phyloP scores from a whole-genome alignment of 1,284 basidiomycete species.

The Marasmius oreades region DNA sequence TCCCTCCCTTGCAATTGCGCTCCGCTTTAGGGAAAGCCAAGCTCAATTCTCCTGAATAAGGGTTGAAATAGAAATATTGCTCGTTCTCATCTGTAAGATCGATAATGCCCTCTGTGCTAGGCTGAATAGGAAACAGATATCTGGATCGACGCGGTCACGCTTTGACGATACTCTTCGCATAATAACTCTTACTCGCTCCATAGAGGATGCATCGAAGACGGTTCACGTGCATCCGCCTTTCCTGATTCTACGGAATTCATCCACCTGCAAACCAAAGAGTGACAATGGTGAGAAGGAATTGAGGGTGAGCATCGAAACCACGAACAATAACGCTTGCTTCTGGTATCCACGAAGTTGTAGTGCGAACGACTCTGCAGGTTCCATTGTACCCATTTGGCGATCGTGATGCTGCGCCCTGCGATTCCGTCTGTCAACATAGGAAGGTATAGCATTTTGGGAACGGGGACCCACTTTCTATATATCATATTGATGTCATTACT shows the following conservation, averaged over 20 bases:
- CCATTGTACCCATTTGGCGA: slow-evolving; percentile 73
- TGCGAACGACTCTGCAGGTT: slow-evolving; percentile 78
- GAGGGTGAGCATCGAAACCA: slow-evolving; percentile 3
- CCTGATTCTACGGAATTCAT: slow-evolving; percentile 88
- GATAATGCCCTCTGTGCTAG: slow-evolving; percentile 47
- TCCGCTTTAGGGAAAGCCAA: slow-evolving; percentile 84
- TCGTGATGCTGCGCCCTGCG: slow-evolving; percentile 85
- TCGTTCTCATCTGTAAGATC: slow-evolving; percentile 68
- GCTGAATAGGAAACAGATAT: slow-evolving; percentile 65
- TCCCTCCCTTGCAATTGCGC: slow-evolving; percentile 79
- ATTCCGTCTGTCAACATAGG: background rate
- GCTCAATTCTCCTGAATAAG: slow-evolving; percentile 93
- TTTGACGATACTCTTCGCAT: slow-evolving; percentile 5
- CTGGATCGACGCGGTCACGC: slow-evolving; percentile 32
- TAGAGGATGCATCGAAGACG: slow-evolving; percentile 83
- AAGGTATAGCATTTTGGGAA: background rate
- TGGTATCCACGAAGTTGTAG: slow-evolving; percentile 87
- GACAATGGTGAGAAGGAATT: background rate
- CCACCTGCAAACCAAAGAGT: slow-evolving; percentile 56
- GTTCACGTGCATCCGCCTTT: slow-evolving; percentile 65
- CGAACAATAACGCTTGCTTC: slow-evolving; percentile 84
- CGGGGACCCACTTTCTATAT: slow-evolving; percentile 61
- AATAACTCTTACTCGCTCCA: slow-evolving; percentile 82
- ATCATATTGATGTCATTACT: slow-evolving; percentile 79
- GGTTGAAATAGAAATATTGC: slow-evolving; percentile 80